Evolutionary conservation across 257 asterid species (phyloP), one percentile per base, ranked within the genome.

Genomic region (Fraxinus quadrangulata): DNA sequence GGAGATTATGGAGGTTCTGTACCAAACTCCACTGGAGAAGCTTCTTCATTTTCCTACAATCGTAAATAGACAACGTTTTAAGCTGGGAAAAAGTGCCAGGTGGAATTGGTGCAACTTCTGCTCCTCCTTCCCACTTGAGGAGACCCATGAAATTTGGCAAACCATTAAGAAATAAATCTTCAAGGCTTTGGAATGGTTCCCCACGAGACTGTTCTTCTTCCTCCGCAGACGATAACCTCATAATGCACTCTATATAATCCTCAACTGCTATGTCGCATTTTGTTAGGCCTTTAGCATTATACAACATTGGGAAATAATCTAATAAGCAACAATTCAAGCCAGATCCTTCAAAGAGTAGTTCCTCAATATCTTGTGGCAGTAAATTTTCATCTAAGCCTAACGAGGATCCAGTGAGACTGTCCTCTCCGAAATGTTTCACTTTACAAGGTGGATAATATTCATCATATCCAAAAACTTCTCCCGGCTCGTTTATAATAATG

Each of bases 71-170:
- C 40, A 80, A 54, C 28, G 16, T 24, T 23, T 59, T 33, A 31
- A 83, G 86, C 66, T 75, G 47, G 19, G 79, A 78, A 69, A 84
- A 84, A 65, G 79, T 67, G 23, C 79, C 83, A 40, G 30, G 0
- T 23, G 71, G 75, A 51, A 59, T 10, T n/a, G 78, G 77, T 5
- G 30, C 70, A 54, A 24, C 34, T 54, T n/a, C 72, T 59, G 71
- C 49, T 36, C 24, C 40, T 31, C 30, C 66, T 42, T 59, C 74
- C 40, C 54, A 75, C 39, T 56, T 56, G 37, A 78, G 40, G 26
- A 78, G 70, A 49, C 37, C 73, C 34, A 75, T 49, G 63, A 79
- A 78, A 78, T 75, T 80, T 49, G 72, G 72, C 75, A 80, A 56
- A 75, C 67, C n/a, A 7, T 72, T 8, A 1, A 80, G 37, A 28